Percentiles rank a stretch among this genome's conserved stretches.
These are phyloP conservation scores for Torulaspora microellipsoides DNA, from an alignment of 805 yeast species.

Conservation along the genomic window DNA sequence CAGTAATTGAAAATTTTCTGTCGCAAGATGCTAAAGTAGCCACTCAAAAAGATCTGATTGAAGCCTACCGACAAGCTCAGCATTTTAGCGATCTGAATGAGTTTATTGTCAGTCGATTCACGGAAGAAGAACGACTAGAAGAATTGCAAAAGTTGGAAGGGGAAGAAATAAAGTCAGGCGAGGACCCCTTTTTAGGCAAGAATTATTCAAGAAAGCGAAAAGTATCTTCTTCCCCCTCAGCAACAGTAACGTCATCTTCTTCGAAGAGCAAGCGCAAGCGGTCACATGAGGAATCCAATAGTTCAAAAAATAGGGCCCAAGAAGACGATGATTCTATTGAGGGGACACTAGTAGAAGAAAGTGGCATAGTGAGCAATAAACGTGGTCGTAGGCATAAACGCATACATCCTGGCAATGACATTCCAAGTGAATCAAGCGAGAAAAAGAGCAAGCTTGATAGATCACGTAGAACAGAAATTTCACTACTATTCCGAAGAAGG, in stretches of 20 bases:
- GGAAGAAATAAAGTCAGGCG: constrained; percentile 21
- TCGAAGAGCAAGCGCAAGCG: constrained; percentile 1
- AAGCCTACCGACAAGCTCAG: constrained; percentile 30
- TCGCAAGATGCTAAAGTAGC: constrained; percentile 11
- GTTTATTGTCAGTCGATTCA: constrained; percentile 24
- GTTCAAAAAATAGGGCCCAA: neutral
- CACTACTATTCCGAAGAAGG: constrained; percentile 29
- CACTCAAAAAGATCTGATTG: constrained; percentile 22
- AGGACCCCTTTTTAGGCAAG: constrained; percentile 29
- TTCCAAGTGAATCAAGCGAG: neutral
- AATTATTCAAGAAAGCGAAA: constrained; percentile 7
- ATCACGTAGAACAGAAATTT: constrained; percentile 27
- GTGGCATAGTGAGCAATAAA: neutral
- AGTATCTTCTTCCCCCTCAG: constrained; percentile 1
- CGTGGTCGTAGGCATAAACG: neutral
- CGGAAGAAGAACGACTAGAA: constrained; percentile 25
- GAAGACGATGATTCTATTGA: neutral
- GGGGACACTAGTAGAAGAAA: neutral
- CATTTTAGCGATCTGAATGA: constrained; percentile 21
- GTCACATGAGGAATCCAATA: neutral
- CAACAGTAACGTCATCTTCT: neutral
- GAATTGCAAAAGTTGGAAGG: constrained; percentile 15
- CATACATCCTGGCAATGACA: neutral
- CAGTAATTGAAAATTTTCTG: constrained; percentile 18
- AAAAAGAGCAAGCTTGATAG: constrained; percentile 24